Evolutionary conservation across 805 yeast species (phyloP), one percentile per base, ranked within the genome.

Genomic region (Wickerhamiella nectarea): DNA sequence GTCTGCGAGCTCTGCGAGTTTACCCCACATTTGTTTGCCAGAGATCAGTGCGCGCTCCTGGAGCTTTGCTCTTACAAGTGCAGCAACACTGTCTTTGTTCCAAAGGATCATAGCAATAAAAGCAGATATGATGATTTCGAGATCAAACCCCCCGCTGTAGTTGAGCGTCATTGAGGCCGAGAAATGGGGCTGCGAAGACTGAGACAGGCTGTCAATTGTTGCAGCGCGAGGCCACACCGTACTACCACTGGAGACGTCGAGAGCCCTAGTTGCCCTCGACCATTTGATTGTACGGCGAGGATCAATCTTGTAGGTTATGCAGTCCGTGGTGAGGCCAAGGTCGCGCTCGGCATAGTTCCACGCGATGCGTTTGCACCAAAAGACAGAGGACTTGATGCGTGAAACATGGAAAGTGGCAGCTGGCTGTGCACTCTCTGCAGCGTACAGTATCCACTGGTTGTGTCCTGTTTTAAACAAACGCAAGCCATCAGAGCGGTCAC

Each of bases 21-120:
- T 25, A 7, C 28, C 28, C 28, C 28, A 25, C 28, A 25, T n/a
- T n/a, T 25, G 28, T n/a, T n/a, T 25, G 28, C 28, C 28, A 4
- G 12, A 9, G n/a, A 25, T 11, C 28, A 10, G 9, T 4, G 28
- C 12, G 28, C 28, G 28, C 28, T 25, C 28, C 9, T 25, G n/a
- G 9, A 25, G 9, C 12, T 25, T n/a, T 11, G 28, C 9, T n/a
- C 28, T 25, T 5, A 25, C 28, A 7, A 11, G 28, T 7, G 28
- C 28, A 11, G 12, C n/a, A 5, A 25, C 4, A n/a, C 12, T 25
- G 4, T 25, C 12, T 11, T 25, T n/a, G 9, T 25, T 25, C 41
- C 41, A 38, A n/a, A 38, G 3, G 2, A 29, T n/a, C 36, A 38
- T 29, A n/a, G 36, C 22, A n/a, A 38, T 38, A 31, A 38, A 38